Conservation (phyloP, 495 filamentous ascomycete species). For the Neurospora sp. region DNA sequence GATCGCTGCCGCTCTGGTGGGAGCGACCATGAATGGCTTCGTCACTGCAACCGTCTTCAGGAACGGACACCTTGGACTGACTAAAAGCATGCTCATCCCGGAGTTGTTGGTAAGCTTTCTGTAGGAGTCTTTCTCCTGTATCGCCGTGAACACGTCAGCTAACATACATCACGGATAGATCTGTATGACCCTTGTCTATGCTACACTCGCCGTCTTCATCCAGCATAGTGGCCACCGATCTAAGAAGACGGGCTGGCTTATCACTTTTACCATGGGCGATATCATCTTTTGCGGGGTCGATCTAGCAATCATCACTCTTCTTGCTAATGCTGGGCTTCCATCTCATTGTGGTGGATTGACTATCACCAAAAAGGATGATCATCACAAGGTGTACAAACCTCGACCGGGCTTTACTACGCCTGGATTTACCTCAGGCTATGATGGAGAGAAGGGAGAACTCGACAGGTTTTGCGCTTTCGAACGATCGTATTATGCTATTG, state of each 20-base stretch:
- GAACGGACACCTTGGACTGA: conserved; percentile 13
- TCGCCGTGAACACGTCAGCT: not conserved
- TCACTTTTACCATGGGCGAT: conserved; percentile 20
- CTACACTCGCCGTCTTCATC: conserved; percentile 21
- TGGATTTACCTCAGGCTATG: conserved; percentile 19
- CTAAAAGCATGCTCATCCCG: conserved; percentile 20
- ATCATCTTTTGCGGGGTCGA: conserved; percentile 16
- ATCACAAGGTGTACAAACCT: conserved; percentile 3
- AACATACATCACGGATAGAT: conserved; percentile 12
- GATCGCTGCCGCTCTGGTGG: conserved; percentile 17
- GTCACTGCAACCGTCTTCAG: conserved; percentile 21
- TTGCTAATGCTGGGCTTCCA: conserved; percentile 26
- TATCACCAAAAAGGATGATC: not conserved
- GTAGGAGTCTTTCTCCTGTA: not conserved
- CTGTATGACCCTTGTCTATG: conserved; percentile 24
- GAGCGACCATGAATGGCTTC: conserved; percentile 27
- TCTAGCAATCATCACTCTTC: conserved; percentile 23
- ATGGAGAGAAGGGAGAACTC: conserved; percentile 14
- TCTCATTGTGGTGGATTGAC: conserved; percentile 26
- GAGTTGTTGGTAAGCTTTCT: conserved; percentile 27
- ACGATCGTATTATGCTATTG: conserved; percentile 23
- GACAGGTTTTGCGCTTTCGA: conserved; percentile 28
- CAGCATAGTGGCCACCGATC: conserved; percentile 20
- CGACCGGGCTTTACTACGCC: conserved; percentile 9
- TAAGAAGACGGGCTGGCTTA: conserved; percentile 15